Evolutionary conservation across 2,329 filamentous ascomycete species (phyloP), one percentile per base, ranked within the genome.

Genomic region (Cordyceps militaris): DNA sequence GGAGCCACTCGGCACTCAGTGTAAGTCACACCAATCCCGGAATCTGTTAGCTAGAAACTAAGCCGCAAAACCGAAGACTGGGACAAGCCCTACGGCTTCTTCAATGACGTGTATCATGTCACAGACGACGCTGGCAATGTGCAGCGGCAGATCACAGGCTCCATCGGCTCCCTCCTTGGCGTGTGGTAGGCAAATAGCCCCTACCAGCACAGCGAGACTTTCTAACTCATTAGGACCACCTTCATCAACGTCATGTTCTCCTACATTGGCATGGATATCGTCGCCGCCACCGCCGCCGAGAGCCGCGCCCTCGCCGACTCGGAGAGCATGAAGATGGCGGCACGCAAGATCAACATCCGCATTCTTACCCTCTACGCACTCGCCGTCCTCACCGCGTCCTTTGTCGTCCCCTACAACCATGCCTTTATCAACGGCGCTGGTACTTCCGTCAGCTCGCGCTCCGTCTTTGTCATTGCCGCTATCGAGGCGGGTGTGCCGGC

Each of bases 271-370:
- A 72, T 74, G 69, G 71, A 74, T 49, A 73, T 73, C 23, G 66
- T 73, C 16, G 70, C 68, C 30, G 69, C 69, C 11, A 74, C 71
- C 0, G 71, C 71, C 13, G 70, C 71, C 9, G 71, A 73, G 51
- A 70, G 66, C 53, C 67, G 65, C 50, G 63, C 67, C 3, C 66
- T 73, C 4, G 61, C 69, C 10, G 65, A 72, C 46, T 66, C 71
- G 0, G 72, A 74, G 56, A 70, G 66, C 57, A 73, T 74, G 67
- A 74, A 74, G 58, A 73, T 74, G 70, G 71, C 68, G 3, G 68
- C 71, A 14, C 64, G 72, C 42, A 74, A 74, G 56, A 71, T 73
- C 57, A 68, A 67, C 57, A 65, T 74, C 13, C 70, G 72, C 54
- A 67, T 73, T 38, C 64, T 73, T 47, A 65, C 59, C n/a, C 57